Conservation (phyloP, 441 rosid species). For the Mallotus repandus region DNA sequence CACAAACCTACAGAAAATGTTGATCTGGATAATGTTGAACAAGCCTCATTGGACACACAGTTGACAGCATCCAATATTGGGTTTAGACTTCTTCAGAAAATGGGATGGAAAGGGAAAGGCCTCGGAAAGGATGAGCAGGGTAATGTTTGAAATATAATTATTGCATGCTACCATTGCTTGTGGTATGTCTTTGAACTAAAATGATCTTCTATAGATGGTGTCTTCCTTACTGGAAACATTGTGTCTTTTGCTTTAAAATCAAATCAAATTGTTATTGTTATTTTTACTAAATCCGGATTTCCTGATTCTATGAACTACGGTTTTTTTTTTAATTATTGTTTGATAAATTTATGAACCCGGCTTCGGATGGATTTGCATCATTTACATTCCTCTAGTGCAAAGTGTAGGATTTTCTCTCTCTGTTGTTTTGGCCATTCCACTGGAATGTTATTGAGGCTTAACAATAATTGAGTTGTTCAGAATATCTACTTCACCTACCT, state of each 20-base stretch:
- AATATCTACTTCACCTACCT: background rate
- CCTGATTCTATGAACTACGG: no score
- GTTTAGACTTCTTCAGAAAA: slow-evolving; percentile 90
- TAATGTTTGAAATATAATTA: slow-evolving; percentile 23
- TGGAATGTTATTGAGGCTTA: background rate
- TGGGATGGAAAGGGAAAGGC: slow-evolving; percentile 99
- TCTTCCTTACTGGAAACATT: no score
- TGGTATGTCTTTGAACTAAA: background rate
- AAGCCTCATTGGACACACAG: slow-evolving; percentile 76
- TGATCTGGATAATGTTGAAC: slow-evolving; percentile 84
- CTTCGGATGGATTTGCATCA: no score
- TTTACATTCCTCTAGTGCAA: no score
- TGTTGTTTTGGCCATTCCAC: background rate
- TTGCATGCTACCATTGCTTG: background rate
- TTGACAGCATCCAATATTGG: slow-evolving; percentile 81
- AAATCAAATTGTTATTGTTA: no score
- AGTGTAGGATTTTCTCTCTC: background rate
- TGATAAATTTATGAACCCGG: no score
- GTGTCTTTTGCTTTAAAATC: no score
- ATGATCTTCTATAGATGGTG: background rate
- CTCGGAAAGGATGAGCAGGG: slow-evolving; percentile 97
- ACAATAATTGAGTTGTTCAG: background rate
- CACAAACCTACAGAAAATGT: slow-evolving; percentile 80
- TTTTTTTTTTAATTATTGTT: no score
- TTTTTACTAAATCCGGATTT: no score